These are phyloP conservation scores for Globisporangium carolinianum DNA, from an alignment of 352 stramenopile species.

Conservation along the genomic window DNA sequence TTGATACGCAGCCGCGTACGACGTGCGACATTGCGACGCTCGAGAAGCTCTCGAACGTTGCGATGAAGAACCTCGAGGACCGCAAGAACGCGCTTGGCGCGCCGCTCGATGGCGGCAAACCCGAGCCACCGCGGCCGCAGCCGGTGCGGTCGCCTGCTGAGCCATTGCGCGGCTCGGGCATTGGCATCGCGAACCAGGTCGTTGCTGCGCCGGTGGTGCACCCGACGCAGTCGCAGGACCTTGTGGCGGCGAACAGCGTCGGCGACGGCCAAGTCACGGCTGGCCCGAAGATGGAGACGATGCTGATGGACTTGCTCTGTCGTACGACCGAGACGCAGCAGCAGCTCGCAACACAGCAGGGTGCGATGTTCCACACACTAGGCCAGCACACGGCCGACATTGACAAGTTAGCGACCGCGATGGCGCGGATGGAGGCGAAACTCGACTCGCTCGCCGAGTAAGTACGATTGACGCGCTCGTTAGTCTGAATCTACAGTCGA, in stretches of 20 bases:
- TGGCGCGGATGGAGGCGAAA: slow-evolving; percentile 88
- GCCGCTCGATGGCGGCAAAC: slow-evolving; percentile 45
- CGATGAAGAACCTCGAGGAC: slow-evolving; percentile 87
- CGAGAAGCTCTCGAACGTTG: slow-evolving; percentile 84
- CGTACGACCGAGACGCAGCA: slow-evolving; percentile 86
- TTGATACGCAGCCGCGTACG: slow-evolving; percentile 79
- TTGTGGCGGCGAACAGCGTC: slow-evolving; percentile 67
- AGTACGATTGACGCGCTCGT: slow-evolving; percentile 4
- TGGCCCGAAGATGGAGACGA: slow-evolving; percentile 86
- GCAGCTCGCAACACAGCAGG: slow-evolving; percentile 86
- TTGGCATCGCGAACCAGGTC: slow-evolving; percentile 76
- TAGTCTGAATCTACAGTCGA: not conserved
- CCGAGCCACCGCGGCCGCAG: slow-evolving; percentile 26
- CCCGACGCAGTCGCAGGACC: slow-evolving; percentile 53
- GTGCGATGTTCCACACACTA: slow-evolving; percentile 88
- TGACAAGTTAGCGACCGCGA: slow-evolving; percentile 78
- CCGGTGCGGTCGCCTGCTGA: slow-evolving; percentile 21
- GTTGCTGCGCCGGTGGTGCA: slow-evolving; percentile 41
- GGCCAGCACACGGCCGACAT: slow-evolving; percentile 86
- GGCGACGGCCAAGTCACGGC: slow-evolving; percentile 77
- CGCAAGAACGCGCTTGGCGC: slow-evolving; percentile 80
- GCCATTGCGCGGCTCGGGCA: slow-evolving; percentile 49
- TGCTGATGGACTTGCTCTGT: slow-evolving; percentile 86
- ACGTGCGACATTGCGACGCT: slow-evolving; percentile 83
- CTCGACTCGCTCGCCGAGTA: slow-evolving; percentile 80